Base-by-base conservation (phyloP, 176 grass and related monocot genomes). In the Echinochloa phyllopogon region DNA sequence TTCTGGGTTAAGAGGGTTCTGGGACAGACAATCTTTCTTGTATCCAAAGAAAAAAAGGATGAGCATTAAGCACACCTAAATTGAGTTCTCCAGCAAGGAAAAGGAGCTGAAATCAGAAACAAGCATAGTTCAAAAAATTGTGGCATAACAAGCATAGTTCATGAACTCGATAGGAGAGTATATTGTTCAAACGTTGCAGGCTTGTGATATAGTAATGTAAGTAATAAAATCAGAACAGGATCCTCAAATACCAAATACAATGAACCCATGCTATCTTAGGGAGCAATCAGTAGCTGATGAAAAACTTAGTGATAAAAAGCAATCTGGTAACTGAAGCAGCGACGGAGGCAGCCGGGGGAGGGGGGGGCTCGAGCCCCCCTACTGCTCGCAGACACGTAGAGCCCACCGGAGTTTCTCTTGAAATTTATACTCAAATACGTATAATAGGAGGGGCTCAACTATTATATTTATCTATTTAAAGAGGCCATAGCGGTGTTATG, bases 191-290 rank as follows among this genome's bases (percentile, higher is more conserved):
- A 85, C 20, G 39, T 17, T 40, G 17, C 10, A 77, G 27, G 82
- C 23, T 44, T 58, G 61, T 51, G 20, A 29, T 36, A 7, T 48
- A 64, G n/a, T 27, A 62, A 61, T 57, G 5, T 20, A 43, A 78
- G 66, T 49, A 62, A 75, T 38, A 16, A 65, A 65, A 78, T 85
- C 37, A 43, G 15, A 86, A 70, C 25, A 72, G 59, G 60, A 80
- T 63, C 62, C 15, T 40, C 74, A 58, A 51, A 17, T 51, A 4
- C 49, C 49, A 51, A 51, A 17, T 51, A 51, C 4, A 17, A 17
- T 51, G 49, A 51, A 51, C 15, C 15, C 3, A 50, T 50, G 48
- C 48, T 50, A 13, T 50, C 10, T 72, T 79, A 74, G 43, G 68
- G 7, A 21, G 33, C 24, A 86, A 65, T 42, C 12, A 51, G 11